Evolutionary conservation across 2,329 filamentous ascomycete species (phyloP).

Genomic region (Arthrobotrys sphaeroides): DNA sequence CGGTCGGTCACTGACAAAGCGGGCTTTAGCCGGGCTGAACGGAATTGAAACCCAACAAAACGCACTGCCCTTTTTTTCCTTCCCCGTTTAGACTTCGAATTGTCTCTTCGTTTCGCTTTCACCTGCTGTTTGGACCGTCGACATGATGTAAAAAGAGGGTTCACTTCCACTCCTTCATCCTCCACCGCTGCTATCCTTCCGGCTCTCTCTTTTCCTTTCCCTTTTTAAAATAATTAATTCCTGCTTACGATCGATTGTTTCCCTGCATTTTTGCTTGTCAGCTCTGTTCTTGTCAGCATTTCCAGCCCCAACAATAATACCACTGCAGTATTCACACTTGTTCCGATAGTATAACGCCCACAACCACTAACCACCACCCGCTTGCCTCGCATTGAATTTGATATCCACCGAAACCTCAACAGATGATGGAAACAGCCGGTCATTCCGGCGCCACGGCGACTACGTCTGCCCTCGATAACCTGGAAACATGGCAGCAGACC

Average conservation of each 20-base stretch:
- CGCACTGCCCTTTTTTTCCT: neutral
- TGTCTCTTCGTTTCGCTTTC: slow-evolving; percentile 22
- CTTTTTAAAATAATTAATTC: no score
- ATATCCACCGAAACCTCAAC: slow-evolving; percentile 15
- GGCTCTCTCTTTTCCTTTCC: neutral
- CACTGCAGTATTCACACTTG: neutral
- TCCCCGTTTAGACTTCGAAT: neutral
- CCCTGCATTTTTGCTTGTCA: neutral
- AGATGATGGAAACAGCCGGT: slow-evolving; percentile 9
- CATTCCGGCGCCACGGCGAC: slow-evolving; percentile 23
- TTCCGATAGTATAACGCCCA: neutral
- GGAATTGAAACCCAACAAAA: slow-evolving; percentile 46
- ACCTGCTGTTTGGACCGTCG: slow-evolving; percentile 22
- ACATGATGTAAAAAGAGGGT: slow-evolving; percentile 15
- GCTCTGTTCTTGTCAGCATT: slow-evolving; percentile 15
- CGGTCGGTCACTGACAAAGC: slow-evolving; percentile 5
- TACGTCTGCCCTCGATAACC: slow-evolving; percentile 24
- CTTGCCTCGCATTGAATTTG: neutral
- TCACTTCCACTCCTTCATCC: slow-evolving; percentile 5
- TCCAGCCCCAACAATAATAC: neutral
- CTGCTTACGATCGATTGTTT: no score
- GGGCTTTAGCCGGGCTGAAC: slow-evolving; percentile 42
- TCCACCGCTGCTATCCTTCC: neutral
- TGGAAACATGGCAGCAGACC: slow-evolving; percentile 41
- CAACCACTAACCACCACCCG: neutral